Conservation (phyloP, 1,284 basidiomycete species). For the Sphagnurus paluster region DNA sequence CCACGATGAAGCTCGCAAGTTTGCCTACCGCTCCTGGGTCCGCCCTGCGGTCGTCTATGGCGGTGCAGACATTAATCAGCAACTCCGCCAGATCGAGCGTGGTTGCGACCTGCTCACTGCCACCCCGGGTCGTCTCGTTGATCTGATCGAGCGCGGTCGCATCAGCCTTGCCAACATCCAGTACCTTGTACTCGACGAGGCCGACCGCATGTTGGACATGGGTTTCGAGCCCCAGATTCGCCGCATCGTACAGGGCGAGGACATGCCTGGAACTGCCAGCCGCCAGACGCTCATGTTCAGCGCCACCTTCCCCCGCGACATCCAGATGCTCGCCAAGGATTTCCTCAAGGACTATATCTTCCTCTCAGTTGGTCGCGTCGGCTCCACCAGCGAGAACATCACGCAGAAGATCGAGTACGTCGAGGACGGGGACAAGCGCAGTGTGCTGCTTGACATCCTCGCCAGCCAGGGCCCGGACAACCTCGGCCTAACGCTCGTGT, state of each 20-base stretch:
- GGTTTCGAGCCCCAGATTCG: constrained; percentile 99
- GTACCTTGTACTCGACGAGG: constrained; percentile 98
- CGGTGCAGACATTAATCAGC: constrained; percentile 96
- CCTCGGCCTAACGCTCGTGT: constrained; percentile 89
- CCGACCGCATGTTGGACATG: constrained; percentile 99
- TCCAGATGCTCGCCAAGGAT: constrained; percentile 95
- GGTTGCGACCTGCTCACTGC: constrained; percentile 97
- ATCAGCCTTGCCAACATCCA: constrained; percentile 97
- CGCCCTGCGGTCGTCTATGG: constrained; percentile 99
- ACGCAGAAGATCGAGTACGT: constrained; percentile 99
- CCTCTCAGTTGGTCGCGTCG: constrained; percentile 97
- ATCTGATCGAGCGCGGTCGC: constrained; percentile 96
- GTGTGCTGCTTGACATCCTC: constrained; percentile 93
- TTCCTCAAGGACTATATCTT: constrained; percentile 98
- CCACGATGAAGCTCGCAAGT: constrained; percentile 99
- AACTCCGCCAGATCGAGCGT: constrained; percentile 93
- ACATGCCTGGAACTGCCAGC: constrained; percentile 92
- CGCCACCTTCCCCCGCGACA: constrained; percentile 99
- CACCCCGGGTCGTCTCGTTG: constrained; percentile 98
- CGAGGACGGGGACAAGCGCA: constrained; percentile 97
- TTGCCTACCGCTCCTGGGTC: constrained; percentile 99
- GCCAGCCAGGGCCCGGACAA: constrained; percentile 67
- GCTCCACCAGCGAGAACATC: constrained; percentile 99
- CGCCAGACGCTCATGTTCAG: constrained; percentile 99
- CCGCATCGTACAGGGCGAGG: constrained; percentile 96